Conservation (phyloP, 345 rosid genomes). For the Aethionema arabicum region DNA sequence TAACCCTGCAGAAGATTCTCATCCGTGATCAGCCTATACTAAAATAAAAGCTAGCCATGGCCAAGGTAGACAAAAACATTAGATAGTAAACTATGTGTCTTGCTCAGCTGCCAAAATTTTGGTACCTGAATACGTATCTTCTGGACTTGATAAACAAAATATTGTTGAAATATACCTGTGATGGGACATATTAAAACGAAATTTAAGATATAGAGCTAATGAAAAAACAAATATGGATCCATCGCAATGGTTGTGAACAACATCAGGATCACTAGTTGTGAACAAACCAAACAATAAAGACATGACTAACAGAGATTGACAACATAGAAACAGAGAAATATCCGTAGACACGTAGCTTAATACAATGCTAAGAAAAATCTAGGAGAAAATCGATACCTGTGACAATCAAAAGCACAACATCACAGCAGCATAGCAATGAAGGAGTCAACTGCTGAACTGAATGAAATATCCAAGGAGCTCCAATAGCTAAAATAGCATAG, state of each 20-base stretch:
- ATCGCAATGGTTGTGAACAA: too few relatives aligned
- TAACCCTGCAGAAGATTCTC: slow-evolving; percentile 59
- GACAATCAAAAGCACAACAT: slow-evolving; percentile 63
- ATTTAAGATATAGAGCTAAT: slow-evolving; percentile 9
- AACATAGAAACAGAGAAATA: neutral
- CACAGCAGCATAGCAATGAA: slow-evolving; percentile 71
- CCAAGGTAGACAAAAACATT: neutral
- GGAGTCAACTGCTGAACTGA: slow-evolving; percentile 43
- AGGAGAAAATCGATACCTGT: slow-evolving; percentile 49
- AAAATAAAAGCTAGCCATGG: neutral
- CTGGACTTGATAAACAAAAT: slow-evolving; percentile 86
- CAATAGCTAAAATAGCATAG: slow-evolving; percentile 71
- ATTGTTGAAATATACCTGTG: slow-evolving; percentile 83
- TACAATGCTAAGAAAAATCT: neutral
- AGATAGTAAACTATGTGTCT: neutral
- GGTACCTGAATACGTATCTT: slow-evolving; percentile 87
- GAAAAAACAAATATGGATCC: neutral
- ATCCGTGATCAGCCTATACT: slow-evolving; percentile 6
- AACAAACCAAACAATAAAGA: too few relatives aligned
- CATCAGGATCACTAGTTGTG: too few relatives aligned
- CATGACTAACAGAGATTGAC: too few relatives aligned
- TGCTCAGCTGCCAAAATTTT: slow-evolving; percentile 2
- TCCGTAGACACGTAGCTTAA: neutral
- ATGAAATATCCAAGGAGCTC: slow-evolving; percentile 65
- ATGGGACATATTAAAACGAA: slow-evolving; percentile 5